These are phyloP conservation scores for Candida sp. DNA, from an alignment of 1,139 yeast species.

Conservation along the genomic window DNA sequence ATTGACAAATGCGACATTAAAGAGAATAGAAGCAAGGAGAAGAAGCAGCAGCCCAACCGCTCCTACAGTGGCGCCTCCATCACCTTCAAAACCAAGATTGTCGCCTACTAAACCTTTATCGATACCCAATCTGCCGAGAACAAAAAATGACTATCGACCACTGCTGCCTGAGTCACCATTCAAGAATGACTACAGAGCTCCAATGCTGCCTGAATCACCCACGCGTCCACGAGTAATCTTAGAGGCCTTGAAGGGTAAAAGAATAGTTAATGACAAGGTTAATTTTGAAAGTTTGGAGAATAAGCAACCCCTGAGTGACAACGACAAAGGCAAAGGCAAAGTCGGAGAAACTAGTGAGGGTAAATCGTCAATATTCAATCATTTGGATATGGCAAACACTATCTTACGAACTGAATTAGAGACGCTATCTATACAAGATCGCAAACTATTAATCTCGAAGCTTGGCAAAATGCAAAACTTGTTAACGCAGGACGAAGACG, in stretches of 20 bases:
- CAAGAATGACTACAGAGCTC: background rate
- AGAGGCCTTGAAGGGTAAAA: background rate
- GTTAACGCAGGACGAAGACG: conserved; percentile 6
- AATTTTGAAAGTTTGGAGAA: no score
- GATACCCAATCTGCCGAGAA: conserved; percentile 1
- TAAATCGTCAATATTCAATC: background rate
- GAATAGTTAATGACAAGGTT: background rate
- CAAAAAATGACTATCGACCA: background rate
- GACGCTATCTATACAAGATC: conserved; percentile 9
- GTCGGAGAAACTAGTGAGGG: no score
- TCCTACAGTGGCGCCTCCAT: conserved; percentile 4
- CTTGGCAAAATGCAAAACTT: conserved; percentile 9
- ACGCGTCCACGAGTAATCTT: conserved; percentile 4
- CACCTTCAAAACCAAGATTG: conserved; percentile 6
- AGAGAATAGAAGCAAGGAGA: conserved; percentile 25
- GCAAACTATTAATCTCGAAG: conserved; percentile 7
- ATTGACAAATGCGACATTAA: conserved; percentile 27
- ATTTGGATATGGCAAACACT: background rate
- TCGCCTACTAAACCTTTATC: conserved; percentile 3
- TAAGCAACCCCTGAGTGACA: no score
- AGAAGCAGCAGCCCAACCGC: background rate
- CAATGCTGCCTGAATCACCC: conserved; percentile 3
- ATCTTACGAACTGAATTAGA: conserved; percentile 2
- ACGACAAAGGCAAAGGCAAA: no score
- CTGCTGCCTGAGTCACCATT: background rate